Conservation (phyloP, 805 yeast species). For the Allodekkera sacchari region DNA sequence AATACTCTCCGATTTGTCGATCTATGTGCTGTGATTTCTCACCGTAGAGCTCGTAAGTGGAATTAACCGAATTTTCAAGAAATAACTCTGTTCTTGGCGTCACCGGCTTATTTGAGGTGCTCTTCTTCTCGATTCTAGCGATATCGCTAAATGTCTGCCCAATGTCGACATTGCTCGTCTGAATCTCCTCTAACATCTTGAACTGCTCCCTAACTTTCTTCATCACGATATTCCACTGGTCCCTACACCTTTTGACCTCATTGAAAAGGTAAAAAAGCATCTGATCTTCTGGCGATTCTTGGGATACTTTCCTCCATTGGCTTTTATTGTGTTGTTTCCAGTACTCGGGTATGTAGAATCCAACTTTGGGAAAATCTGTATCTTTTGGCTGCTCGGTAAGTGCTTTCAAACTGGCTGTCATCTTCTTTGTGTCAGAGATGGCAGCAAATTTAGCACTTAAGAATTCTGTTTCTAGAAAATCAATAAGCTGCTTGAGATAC, state of each 20-base stretch:
- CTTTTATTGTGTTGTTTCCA: slow-evolving; percentile 16
- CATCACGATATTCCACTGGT: not conserved
- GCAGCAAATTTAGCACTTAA: not conserved
- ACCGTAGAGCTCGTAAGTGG: slow-evolving; percentile 16
- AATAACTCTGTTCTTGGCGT: slow-evolving; percentile 19
- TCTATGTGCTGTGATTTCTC: slow-evolving; percentile 15
- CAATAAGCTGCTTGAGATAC: not conserved
- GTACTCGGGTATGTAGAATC: slow-evolving; percentile 11
- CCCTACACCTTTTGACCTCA: slow-evolving; percentile 7
- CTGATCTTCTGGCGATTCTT: slow-evolving; percentile 13
- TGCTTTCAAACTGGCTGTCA: too few relatives aligned
- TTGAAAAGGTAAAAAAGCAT: slow-evolving; percentile 11
- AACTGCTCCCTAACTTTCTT: not conserved
- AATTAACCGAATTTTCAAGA: slow-evolving; percentile 16
- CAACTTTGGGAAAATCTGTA: slow-evolving; percentile 4
- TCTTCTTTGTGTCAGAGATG: not conserved
- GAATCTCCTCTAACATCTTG: not conserved
- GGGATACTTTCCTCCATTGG: slow-evolving; percentile 15
- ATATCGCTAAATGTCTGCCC: slow-evolving; percentile 1
- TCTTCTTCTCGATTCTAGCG: not conserved
- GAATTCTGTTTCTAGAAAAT: not conserved
- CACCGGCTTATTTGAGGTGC: not conserved
- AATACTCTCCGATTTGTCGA: slow-evolving; percentile 7
- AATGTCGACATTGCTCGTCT: not conserved
- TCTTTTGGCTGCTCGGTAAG: not conserved